phyloP scores from a whole-genome alignment of 331 rosid genomes.

The Saraca asoca region DNA sequence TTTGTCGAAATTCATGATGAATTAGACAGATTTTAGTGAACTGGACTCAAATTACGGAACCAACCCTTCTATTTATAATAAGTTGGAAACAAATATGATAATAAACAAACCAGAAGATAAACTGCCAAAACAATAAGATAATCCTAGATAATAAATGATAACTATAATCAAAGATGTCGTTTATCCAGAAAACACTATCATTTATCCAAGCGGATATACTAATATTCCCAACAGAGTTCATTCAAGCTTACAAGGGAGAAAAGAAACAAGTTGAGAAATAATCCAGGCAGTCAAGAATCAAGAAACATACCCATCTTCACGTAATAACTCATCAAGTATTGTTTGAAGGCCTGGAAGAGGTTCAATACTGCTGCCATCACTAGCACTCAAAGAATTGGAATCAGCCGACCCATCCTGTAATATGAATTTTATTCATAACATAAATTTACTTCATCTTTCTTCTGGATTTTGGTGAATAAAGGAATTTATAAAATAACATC shows the following conservation, averaged over 20 bases:
- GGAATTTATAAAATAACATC: background rate
- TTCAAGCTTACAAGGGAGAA: background rate
- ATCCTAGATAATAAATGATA: no score
- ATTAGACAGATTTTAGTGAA: no score
- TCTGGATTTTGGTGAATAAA: background rate
- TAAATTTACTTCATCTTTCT: background rate
- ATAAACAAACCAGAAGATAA: no score
- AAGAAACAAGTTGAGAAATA: background rate
- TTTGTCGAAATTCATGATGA: no score
- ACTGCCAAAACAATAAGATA: no score
- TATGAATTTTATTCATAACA: constrained; percentile 28
- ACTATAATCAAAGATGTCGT: no score
- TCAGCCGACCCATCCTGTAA: constrained; percentile 56
- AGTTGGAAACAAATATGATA: no score
- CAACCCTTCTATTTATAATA: no score
- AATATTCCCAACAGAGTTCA: background rate
- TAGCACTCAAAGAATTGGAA: constrained; percentile 44
- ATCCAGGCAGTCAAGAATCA: background rate
- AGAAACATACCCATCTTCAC: constrained; percentile 77
- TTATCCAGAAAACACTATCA: no score
- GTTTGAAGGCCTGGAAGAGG: constrained; percentile 94
- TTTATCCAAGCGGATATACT: no score
- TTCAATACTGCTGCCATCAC: constrained; percentile 45
- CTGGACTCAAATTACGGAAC: no score
- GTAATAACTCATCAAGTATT: constrained; percentile 69